Base-by-base conservation (phyloP, 331 rosid genomes). In the Spiraea crenata region DNA sequence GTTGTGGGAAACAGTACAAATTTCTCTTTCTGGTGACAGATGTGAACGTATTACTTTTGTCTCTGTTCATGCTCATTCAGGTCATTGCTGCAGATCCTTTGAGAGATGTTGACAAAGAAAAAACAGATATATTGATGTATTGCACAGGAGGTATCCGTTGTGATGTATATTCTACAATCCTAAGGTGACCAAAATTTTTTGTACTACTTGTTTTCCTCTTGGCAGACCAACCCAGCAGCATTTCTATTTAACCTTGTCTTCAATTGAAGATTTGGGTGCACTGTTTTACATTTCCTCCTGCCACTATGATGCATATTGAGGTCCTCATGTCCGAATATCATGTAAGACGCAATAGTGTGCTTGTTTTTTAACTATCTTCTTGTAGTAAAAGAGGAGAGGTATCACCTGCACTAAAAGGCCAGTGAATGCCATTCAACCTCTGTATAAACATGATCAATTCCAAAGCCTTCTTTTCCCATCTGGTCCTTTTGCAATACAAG, bases 121-220 rank as follows among this genome's bases (percentile, higher is more conserved):
- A 90, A 47, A 52, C 92, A n/a, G 82, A 83, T 73, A 80, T 91
- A 83, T 77, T 91, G 84, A 91, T 93, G 99, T 93, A 93, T 82
- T 93, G 97, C 80, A 93, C 99, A 6, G 97, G 99, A 56, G 99
- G 96, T 59, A 93, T 91, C 63, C 96, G 92, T 19, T 93, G 99
- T 54, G 91, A 91, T 60, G 95, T 91, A 55, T 93, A 89, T 80
- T 91, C 99, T 42, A 82, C 97, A 47, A 89, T 89, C 49, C 81
- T 93, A 63, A 91, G 97, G 97, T 91, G 85, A 82, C 47, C 39
- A 19, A 56, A 47, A 74, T 41, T 38, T 8, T 10, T 45, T 71
- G 9, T 54, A 15, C 71, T 6, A 34, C 34, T 15, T 16, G 6
- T 66, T 35, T 48, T 35, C 46, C 65, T 39, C 37, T 60, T 12